Evolutionary conservation across 768 basidiomycete species (phyloP).

Genomic region (Heimioporus sp.): DNA sequence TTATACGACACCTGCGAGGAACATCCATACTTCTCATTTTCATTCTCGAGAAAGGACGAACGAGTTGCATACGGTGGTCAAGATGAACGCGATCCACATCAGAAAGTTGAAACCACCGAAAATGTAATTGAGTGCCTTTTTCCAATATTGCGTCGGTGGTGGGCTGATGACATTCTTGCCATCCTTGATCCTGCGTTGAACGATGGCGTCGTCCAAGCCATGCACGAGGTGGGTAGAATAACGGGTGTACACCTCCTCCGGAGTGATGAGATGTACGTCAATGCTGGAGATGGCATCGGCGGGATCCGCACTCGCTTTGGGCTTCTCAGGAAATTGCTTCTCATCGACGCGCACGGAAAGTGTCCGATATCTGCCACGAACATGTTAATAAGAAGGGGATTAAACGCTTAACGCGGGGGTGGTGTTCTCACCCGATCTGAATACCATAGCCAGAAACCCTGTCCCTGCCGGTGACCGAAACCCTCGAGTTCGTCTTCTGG

Average conservation of each 20-base stretch:
- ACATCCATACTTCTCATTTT: not conserved
- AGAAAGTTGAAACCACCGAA: constrained; percentile 58
- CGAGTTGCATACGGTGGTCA: constrained; percentile 34
- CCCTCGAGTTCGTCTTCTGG: constrained; percentile 17
- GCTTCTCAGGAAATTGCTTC: constrained; percentile 14
- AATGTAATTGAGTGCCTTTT: constrained; percentile 49
- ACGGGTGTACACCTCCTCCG: constrained; percentile 42
- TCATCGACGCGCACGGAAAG: constrained; percentile 44
- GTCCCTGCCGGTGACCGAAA: constrained; percentile 13
- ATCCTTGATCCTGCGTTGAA: constrained; percentile 34
- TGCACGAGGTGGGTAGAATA: constrained; percentile 41
- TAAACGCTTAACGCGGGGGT: not conserved
- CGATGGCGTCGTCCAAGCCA: constrained; percentile 43
- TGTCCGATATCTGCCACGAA: constrained; percentile 35
- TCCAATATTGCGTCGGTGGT: constrained; percentile 44
- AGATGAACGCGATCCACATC: constrained; percentile 51
- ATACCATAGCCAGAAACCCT: constrained; percentile 23
- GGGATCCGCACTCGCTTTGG: constrained; percentile 27
- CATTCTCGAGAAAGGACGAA: not conserved
- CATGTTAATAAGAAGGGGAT: not conserved
- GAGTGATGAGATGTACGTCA: constrained; percentile 46
- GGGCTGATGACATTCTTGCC: constrained; percentile 50
- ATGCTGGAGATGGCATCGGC: constrained; percentile 40
- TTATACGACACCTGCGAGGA: constrained; percentile 44
- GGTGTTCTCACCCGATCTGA: constrained; percentile 22